Conservation (phyloP, 2,329 filamentous ascomycete genomes). For the Helotiales sp. region DNA sequence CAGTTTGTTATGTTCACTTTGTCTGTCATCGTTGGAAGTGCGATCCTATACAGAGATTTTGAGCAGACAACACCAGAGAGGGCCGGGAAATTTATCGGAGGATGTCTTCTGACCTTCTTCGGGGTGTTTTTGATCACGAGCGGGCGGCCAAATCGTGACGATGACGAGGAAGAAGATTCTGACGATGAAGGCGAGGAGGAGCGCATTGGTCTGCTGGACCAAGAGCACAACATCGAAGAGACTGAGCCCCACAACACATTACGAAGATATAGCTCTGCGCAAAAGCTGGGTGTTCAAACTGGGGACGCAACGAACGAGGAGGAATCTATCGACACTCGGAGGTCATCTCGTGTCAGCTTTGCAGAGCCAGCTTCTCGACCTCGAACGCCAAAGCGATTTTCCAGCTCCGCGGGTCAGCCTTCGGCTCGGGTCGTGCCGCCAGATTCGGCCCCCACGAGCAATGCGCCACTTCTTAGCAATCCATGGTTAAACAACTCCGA, state of each 20-base stretch:
- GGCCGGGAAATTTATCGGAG: slow-evolving; percentile 82
- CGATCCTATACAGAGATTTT: slow-evolving; percentile 92
- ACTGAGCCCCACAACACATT: slow-evolving; percentile 9
- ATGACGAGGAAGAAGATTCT: slow-evolving; percentile 60
- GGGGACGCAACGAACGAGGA: slow-evolving; percentile 23
- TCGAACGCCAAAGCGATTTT: slow-evolving; percentile 25
- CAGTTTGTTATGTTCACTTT: slow-evolving; percentile 97
- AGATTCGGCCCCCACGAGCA: slow-evolving; percentile 8
- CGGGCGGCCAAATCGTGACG: slow-evolving; percentile 63
- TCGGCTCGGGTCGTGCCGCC: slow-evolving; percentile 19
- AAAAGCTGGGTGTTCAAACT: slow-evolving; percentile 14
- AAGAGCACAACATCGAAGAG: slow-evolving; percentile 40
- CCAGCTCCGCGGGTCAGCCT: slow-evolving; percentile 24
- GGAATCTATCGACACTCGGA: slow-evolving; percentile 15
- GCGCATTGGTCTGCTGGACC: slow-evolving; percentile 58
- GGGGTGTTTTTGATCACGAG: slow-evolving; percentile 98
- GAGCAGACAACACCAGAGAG: slow-evolving; percentile 74
- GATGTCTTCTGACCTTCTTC: slow-evolving; percentile 88
- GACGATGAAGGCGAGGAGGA: slow-evolving; percentile 64
- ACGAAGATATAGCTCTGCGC: slow-evolving; percentile 14
- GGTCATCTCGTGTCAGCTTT: slow-evolving; percentile 33
- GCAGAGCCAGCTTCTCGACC: slow-evolving; percentile 22
- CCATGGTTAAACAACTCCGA: slow-evolving; percentile 30
- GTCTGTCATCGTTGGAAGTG: slow-evolving; percentile 91
- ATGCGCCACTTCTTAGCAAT: slow-evolving; percentile 30